phyloP scores from a whole-genome alignment of 352 stramenopile genomes.

The Phytophthora foliorum region DNA sequence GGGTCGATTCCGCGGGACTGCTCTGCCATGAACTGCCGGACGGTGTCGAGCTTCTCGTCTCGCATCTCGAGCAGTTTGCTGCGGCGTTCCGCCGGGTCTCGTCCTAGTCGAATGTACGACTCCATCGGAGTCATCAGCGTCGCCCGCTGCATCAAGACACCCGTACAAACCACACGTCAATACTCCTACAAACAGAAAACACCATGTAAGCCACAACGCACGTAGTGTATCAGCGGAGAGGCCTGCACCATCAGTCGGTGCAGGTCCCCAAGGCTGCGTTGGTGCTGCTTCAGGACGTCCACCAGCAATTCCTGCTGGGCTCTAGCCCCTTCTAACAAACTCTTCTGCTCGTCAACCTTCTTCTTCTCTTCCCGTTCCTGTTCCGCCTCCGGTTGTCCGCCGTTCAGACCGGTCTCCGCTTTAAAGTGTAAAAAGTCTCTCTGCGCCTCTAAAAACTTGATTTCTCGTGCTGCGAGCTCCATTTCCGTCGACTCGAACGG shows the following conservation, averaged over 20 bases:
- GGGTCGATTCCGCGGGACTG: constrained; percentile 62
- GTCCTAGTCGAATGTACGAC: constrained; percentile 62
- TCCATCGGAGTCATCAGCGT: constrained; percentile 81
- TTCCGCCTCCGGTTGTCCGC: neutral
- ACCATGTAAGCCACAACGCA: constrained; percentile 45
- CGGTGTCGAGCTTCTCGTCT: constrained; percentile 59
- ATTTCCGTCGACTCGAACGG: constrained; percentile 14
- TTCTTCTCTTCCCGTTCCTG: constrained; percentile 14
- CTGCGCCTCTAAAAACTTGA: constrained; percentile 69
- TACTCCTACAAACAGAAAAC: neutral
- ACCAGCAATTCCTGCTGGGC: constrained; percentile 47
- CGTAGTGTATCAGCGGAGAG: constrained; percentile 62
- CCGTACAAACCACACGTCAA: constrained; percentile 12
- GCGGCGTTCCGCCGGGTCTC: constrained; percentile 49
- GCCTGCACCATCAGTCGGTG: constrained; percentile 52
- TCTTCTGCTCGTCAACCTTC: constrained; percentile 37
- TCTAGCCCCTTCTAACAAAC: constrained; percentile 35
- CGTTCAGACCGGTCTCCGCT: constrained; percentile 16
- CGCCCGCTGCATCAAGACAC: constrained; percentile 42
- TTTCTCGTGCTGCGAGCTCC: constrained; percentile 55
- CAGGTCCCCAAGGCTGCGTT: constrained; percentile 53
- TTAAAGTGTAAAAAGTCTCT: constrained; percentile 67
- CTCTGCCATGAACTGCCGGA: constrained; percentile 52
- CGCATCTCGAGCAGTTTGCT: constrained; percentile 54
- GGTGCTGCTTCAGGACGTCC: constrained; percentile 45